Base-by-base conservation (phyloP, 257 asterid genomes). In the Gynochthodes officinalis region DNA sequence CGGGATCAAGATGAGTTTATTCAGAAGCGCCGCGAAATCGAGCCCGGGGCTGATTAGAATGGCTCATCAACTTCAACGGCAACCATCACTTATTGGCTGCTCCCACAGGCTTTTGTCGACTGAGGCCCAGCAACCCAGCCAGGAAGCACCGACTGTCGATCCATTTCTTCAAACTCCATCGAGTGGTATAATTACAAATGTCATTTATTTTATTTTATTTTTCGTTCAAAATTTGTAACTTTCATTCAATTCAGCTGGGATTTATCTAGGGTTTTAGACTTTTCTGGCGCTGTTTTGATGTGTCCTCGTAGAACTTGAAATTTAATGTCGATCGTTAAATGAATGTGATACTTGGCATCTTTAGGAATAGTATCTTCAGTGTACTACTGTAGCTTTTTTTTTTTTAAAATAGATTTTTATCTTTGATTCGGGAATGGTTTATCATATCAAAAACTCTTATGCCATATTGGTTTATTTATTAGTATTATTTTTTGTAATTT, bases 61-160 rank as follows among this genome's bases (percentile, higher is more conserved):
- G 35, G 80, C 76, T 49, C 74, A n/a, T 46, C 74, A 62, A 7
- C 67, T 55, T 71, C 73, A 69, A 39, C 69, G 71, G 46, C 49
- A 62, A 37, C 32, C 82, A 23, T 52, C 78, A 42, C 40, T 74
- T 27, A 28, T 67, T 28, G 37, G 53, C 62, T 5, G 16, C 55
- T 58, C 68, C 2, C 80, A 80, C 71, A 78, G 79, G 73, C 82
- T 67, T 30, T 87, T 86, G 83, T 83, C 90, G 13, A 76, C 89
- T 8, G 87, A 78, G 67, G 80, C 89, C 27, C 62, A 81, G 18
- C 74, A 62, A 46, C 75, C 88, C 72, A 78, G 71, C 60, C 78
- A 9, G 40, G 86, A 49, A 49, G 42, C 79, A n/a, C n/a, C n/a
- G 8, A 15, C 69, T 21, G 53, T 77, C 21, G 78, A 76, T 71